Base-by-base conservation (phyloP, 2,329 filamentous ascomycete genomes). In the Ciborinia camelliae region DNA sequence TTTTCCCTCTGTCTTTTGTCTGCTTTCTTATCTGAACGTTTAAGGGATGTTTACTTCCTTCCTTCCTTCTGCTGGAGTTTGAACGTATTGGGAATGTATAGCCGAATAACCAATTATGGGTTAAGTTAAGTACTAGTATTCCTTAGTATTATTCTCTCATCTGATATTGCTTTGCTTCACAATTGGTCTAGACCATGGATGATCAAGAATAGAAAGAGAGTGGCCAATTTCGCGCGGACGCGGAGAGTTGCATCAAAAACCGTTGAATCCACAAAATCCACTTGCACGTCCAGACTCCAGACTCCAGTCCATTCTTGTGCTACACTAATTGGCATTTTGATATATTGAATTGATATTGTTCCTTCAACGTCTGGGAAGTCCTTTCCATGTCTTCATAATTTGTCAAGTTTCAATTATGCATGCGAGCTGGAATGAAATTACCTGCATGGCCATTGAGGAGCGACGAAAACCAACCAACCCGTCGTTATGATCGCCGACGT, bases 201-300 rank as follows among this genome's bases (percentile, higher is more conserved):
- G 48, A 32, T 54, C n/a, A 39, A 23, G 32, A n/a, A 26, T 18
- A 54, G 10, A 60, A 14, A 39, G 35, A 53, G 41, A 52, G 47
- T 53, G 43, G 59, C 47, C 23, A 62, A 62, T 62, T 52, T 62
- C 59, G 59, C 23, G 32, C 23, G 43, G 48, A 45, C 54, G n/a
- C n/a, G n/a, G n/a, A n/a, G n/a, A n/a, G n/a, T 54, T 39, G n/a
- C 15, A 45, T 59, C 41, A n/a, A 35, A 48, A 45, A 28, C 37
- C 32, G 54, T 47, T 32, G 30, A 32, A 59, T 45, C 54, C 37
- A 37, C 12, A 37, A 23, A n/a, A 32, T 53, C 51, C 32, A 53
- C 18, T 26, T 52, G 28, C 28, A 32, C 18, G 18, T 51, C 48
- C 28, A 51, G 20, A 32, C 3, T 30, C 12, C 23, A n/a, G n/a